Conservation (phyloP, 2,329 filamentous ascomycete genomes). For the Dothideomycetes sp. region DNA sequence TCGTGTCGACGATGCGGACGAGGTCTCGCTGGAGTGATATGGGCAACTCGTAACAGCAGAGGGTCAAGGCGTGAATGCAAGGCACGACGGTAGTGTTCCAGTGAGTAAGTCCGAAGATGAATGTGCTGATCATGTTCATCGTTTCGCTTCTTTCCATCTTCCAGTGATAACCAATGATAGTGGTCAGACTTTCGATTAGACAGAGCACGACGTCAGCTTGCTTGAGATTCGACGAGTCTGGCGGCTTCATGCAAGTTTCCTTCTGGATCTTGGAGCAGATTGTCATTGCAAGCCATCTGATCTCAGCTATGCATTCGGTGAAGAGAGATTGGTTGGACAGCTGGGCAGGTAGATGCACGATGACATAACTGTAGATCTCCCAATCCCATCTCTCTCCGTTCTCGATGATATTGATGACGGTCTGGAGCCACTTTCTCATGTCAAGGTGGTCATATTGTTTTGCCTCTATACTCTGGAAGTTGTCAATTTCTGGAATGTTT, state of each 20-base stretch:
- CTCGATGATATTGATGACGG: slow-evolving; percentile 9
- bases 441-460: slow-evolving; percentile 2
- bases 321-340: slow-evolving; percentile 86
- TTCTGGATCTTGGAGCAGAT: slow-evolving; percentile 75
- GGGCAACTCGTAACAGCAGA: slow-evolving; percentile 91
- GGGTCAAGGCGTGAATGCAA: slow-evolving; percentile 87
- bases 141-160: slow-evolving; percentile 76
- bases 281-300: slow-evolving; percentile 63
- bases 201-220: slow-evolving; percentile 84
- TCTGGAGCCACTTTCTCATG: slow-evolving; percentile 10
- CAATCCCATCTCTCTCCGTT: slow-evolving; percentile 34
- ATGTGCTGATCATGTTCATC: slow-evolving; percentile 78
- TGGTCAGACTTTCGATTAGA: slow-evolving; percentile 75
- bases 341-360: slow-evolving; percentile 78
- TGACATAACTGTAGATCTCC: slow-evolving; percentile 84
- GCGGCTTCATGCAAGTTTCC: slow-evolving; percentile 71
- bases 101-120: slow-evolving; percentile 63
- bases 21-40: slow-evolving; percentile 76
- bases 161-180: slow-evolving; percentile 81
- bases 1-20: slow-evolving; percentile 77
- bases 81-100: slow-evolving; percentile 58
- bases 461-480: neutral
- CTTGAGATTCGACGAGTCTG: slow-evolving; percentile 64
- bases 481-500: neutral
- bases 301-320: slow-evolving; percentile 57